Base-by-base conservation (phyloP, 345 rosid species). In the Lagerstroemia speciosa region DNA sequence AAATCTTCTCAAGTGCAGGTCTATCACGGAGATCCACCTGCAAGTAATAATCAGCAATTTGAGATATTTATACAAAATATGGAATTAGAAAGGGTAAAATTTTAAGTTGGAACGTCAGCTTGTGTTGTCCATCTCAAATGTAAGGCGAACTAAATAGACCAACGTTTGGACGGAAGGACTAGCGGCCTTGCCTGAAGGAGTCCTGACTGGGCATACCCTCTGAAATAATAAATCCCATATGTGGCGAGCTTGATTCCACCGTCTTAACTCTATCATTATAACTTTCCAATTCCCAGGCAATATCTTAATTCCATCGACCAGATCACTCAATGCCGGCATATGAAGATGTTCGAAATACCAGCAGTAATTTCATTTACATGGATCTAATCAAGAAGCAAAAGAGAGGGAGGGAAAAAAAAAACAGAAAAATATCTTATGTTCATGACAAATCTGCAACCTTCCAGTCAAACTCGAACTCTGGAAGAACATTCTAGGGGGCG, bases 1-100 rank as follows among this genome's bases (percentile, higher is more conserved):
- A 94, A 66, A 91, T n/a, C 34, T 72, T 84, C 76, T 89, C 89
- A 43, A 94, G 85, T 32, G 93, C 99, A 34, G 89, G 79, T 74
- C 75, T 88, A 78, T 94, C 82, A 64, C 99, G 78, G 63, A 94
- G 92, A 78, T 91, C 96, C 78, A 86, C 77, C 99, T 94, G 88
- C 85, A 82, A 65, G 33, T 31, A 61, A 74, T 75, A 38, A 26
- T 24, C 67, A 65, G 30, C 5, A 38, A 37, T 37, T 32, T 8
- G 38, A 9, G 5, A 63, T n/a, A 30, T 12, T 5, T 20, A 7
- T 20, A 53, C 24, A 14, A 1, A 48, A 20, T 48, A 41, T 48
- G 55, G 24, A 22, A 48, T 22, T 48, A 24, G 55, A 22, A 48
- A 48, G 3, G 55, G 55, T 19, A 48, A 48, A 19, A 0, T 19